Conservation (phyloP, 139 green algal species). For the Auxenochlorella protothecoides region DNA sequence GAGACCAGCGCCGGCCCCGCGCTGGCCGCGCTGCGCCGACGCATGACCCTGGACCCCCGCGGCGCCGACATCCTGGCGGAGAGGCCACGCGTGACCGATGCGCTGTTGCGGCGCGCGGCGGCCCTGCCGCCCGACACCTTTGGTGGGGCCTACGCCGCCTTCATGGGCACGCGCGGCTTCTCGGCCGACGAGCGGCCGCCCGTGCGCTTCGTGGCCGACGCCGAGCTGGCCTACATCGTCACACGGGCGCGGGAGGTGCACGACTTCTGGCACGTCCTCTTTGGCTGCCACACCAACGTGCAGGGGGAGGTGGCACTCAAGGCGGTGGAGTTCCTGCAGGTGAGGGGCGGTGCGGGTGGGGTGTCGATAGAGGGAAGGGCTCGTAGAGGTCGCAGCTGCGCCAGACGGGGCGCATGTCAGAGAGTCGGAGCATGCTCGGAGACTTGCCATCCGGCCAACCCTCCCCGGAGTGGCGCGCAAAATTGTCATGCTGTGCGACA, state of each 20-base stretch:
- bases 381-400: too few relatives aligned
- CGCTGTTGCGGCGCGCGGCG: slow-evolving; percentile 34
- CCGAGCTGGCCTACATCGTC: slow-evolving; percentile 84
- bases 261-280: slow-evolving; percentile 96
- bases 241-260: slow-evolving; percentile 73
- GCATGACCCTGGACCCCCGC: too few relatives aligned
- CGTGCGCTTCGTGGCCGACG: slow-evolving; percentile 85
- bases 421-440: too few relatives aligned
- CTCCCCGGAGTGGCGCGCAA: too few relatives aligned
- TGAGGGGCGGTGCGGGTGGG: slow-evolving; percentile 8
- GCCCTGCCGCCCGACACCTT: slow-evolving; percentile 59
- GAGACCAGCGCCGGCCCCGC: slow-evolving; percentile 56
- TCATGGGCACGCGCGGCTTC: slow-evolving; percentile 82
- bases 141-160: slow-evolving; percentile 75
- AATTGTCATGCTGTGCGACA: too few relatives aligned
- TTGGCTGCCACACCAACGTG: slow-evolving; percentile 84
- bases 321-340: slow-evolving; percentile 84
- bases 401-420: too few relatives aligned
- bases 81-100: slow-evolving; percentile 59
- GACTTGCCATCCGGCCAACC: too few relatives aligned
- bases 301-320: slow-evolving; percentile 93
- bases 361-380: too few relatives aligned
- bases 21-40: slow-evolving; percentile 21
- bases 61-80: slow-evolving; percentile 62
- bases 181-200: slow-evolving; percentile 72